Evolutionary conservation across 495 filamentous ascomycete species (phyloP).

Genomic region (Diplogelasinospora grovesii): DNA sequence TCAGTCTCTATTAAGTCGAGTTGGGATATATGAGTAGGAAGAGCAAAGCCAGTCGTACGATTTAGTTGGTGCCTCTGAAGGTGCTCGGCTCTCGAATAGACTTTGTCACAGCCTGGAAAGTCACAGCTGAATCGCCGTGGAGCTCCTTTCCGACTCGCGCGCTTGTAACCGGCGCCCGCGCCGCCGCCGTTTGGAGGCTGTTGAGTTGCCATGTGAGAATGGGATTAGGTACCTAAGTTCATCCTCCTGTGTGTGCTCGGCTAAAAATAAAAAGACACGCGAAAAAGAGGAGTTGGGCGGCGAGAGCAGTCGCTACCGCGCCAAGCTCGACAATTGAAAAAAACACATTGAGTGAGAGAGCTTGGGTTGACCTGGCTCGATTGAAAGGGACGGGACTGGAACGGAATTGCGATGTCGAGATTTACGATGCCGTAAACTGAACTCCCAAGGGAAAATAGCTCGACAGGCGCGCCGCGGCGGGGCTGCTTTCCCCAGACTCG

Average conservation of each 20-base stretch:
- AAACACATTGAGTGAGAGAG: background rate
- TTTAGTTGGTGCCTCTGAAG: slow-evolving; percentile 54
- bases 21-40: background rate
- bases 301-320: background rate
- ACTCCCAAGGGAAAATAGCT: slow-evolving; percentile 13
- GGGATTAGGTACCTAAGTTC: background rate
- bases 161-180: slow-evolving; percentile 31
- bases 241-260: background rate
- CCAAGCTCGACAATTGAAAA: background rate
- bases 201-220: slow-evolving; percentile 9
- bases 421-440: slow-evolving; percentile 9
- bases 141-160: slow-evolving; percentile 44
- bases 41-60: slow-evolving; percentile 24
- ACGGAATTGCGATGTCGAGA: slow-evolving; percentile 5
- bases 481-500: slow-evolving; percentile 16
- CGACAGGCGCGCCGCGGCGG: slow-evolving; percentile 7
- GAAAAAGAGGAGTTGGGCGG: background rate
- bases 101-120: slow-evolving; percentile 81
- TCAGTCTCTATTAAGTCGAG: background rate
- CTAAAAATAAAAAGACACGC: background rate
- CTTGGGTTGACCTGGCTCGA: background rate
- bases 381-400: background rate
- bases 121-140: slow-evolving; percentile 66
- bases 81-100: slow-evolving; percentile 93
- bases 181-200: slow-evolving; percentile 4